phyloP scores from a whole-genome alignment of 1,284 basidiomycete species.

The Apiotrichum mycotoxinovorans region DNA sequence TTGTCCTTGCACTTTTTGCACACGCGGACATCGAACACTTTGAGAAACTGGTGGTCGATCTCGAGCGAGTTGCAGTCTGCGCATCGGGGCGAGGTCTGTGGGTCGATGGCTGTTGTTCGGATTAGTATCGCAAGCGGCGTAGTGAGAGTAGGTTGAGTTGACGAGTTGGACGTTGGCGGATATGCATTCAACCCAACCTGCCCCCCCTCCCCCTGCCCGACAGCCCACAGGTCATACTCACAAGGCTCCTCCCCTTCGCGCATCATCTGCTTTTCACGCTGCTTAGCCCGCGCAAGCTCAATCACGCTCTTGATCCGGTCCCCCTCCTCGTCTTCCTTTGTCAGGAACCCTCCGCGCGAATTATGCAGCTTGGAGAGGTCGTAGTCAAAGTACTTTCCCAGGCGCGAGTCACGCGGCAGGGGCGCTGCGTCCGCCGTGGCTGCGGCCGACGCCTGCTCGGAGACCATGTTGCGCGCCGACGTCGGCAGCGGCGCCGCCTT shows the following conservation, averaged over 20 bases:
- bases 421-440: conserved; percentile 24
- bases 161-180: too few relatives aligned
- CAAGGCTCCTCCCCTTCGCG: conserved; percentile 72
- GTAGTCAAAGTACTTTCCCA: conserved; percentile 83
- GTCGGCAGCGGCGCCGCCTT: conserved; percentile 30
- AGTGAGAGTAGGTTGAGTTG: too few relatives aligned
- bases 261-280: conserved; percentile 63
- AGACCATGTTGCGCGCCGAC: conserved; percentile 41
- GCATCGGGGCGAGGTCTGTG: conserved; percentile 72
- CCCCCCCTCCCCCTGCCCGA: too few relatives aligned
- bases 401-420: conserved; percentile 41
- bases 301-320: conserved; percentile 58
- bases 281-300: conserved; percentile 66
- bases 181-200: too few relatives aligned
- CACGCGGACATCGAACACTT: conserved; percentile 74
- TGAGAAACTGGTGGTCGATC: conserved; percentile 74
- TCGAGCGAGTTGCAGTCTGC: conserved; percentile 75
- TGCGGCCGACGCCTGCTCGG: conserved; percentile 26
- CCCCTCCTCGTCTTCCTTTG: conserved; percentile 56
- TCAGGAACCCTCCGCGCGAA: conserved; percentile 80
- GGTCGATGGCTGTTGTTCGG: conserved; percentile 49
- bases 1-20: conserved; percentile 88
- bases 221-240: too few relatives aligned
- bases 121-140: too few relatives aligned
- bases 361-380: conserved; percentile 93